Evolutionary conservation across 108 stramenopile species (phyloP), one percentile per base, ranked within the genome.

Genomic region (Cyclotella distinguenda): DNA sequence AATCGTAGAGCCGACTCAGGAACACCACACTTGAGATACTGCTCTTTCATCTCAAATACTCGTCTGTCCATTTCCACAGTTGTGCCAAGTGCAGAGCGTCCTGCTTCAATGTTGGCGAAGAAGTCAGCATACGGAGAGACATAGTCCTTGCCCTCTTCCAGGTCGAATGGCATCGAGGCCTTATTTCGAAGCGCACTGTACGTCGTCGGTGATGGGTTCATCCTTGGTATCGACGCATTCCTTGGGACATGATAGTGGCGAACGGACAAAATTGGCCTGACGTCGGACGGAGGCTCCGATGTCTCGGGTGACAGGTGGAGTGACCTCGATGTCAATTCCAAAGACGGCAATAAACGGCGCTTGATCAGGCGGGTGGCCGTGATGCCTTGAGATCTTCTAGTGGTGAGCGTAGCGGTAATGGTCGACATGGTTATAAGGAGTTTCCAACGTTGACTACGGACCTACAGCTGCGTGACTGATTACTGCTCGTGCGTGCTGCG

Each of bases 1-100:
- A 79, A 94, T 40, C 77, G 73, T 19, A 94, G 61, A 13, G 52
- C 74, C 30, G 83, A 69, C 68, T 94, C 93, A 11, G 79, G 80
- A 42, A 90, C 67, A 45, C 93, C 93, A 72, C 89, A 94, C 25
- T 87, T 64, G n/a, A 90, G 80, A 40, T 59, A 53, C 34, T 53
- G 60, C 31, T 64, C 68, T 25, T 60, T 33, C 2, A 77, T 47
- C 43, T 86, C 70, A 43, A 77, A 43, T 23, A 60, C 40, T n/a
- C 64, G 64, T 18, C 62, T 27, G 36, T 60, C 72, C 77, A 68
- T 74, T 30, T 66, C 74, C 28, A 64, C 57, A 36, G 81, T 81
- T 1, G 80, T 76, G 16, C 82, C 82, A 27, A 84, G 68, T 45
- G 81, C 77, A 8, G 85, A 83, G 39, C 77, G 74, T 9, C 85